These are phyloP conservation scores for Colletotrichum sidae DNA, from an alignment of 2,329 filamentous ascomycete species.

Conservation along the genomic window DNA sequence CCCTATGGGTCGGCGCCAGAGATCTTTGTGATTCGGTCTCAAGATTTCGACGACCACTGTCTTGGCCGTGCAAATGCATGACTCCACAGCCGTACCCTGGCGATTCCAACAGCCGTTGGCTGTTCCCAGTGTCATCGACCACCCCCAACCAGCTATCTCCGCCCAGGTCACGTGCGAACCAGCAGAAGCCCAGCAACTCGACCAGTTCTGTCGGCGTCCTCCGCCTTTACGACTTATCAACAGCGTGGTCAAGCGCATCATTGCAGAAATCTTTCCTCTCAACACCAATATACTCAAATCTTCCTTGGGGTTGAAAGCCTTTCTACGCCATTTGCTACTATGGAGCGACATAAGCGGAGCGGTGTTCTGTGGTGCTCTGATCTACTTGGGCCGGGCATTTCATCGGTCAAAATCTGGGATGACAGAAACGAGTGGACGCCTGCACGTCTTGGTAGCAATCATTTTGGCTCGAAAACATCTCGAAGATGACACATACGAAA, in stretches of 20 bases:
- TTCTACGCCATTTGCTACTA: too few relatives aligned
- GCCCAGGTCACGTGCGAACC: background rate
- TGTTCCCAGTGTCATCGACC: background rate
- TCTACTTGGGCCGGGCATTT: background rate
- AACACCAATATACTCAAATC: too few relatives aligned
- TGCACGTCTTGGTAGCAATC: slow-evolving; percentile 2
- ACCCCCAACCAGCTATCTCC: background rate
- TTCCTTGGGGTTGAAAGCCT: too few relatives aligned
- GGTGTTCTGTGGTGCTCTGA: background rate
- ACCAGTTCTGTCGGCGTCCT: background rate
- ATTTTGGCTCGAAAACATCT: slow-evolving; percentile 12
- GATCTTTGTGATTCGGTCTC: background rate
- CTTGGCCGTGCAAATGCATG: background rate
- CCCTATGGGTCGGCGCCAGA: background rate
- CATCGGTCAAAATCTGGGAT: background rate
- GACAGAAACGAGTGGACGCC: background rate
- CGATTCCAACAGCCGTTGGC: background rate
- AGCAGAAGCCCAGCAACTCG: background rate
- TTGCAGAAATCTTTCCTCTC: background rate
- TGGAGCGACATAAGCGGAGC: too few relatives aligned
- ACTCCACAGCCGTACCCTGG: background rate
- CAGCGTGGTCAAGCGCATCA: background rate
- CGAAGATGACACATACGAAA: slow-evolving; percentile 5
- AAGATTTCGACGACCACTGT: background rate
- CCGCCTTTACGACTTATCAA: slow-evolving; percentile 1